Evolutionary conservation across 768 basidiomycete species (phyloP).

Genomic region (Mycena kentingensis): DNA sequence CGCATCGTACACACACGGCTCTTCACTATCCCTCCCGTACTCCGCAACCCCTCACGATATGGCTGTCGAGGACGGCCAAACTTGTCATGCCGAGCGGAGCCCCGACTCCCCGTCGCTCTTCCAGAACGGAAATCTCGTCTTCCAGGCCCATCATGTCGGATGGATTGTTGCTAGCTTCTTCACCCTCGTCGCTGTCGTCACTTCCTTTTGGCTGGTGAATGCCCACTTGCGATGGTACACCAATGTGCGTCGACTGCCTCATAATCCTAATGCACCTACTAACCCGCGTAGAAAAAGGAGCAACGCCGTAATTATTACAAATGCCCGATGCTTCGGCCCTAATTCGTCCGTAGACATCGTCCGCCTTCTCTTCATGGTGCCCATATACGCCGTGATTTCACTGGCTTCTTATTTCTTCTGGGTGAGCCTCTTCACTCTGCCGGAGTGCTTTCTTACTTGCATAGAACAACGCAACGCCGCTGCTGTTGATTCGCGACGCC

Average conservation of each 20-base stretch:
- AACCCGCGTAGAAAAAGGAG: conserved; percentile 56
- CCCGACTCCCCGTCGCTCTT: conserved; percentile 55
- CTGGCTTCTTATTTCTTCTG: conserved; percentile 72
- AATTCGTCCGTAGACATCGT: conserved; percentile 54
- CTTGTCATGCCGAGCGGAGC: conserved; percentile 45
- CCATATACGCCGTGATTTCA: conserved; percentile 70
- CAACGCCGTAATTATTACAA: conserved; percentile 55
- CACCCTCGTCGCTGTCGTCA: conserved; percentile 52
- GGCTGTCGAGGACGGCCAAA: too few species aligned
- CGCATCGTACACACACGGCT: too few species aligned
- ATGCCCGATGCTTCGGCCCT: background rate
- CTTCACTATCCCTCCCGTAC: too few species aligned
- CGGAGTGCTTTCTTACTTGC: background rate
- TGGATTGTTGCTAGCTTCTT: conserved; percentile 52
- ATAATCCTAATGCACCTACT: background rate
- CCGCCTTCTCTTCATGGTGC: conserved; percentile 77
- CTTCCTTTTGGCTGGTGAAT: conserved; percentile 74
- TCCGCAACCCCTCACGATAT: too few species aligned
- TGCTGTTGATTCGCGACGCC: conserved; percentile 69
- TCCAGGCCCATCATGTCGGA: conserved; percentile 66
- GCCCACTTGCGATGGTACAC: conserved; percentile 76
- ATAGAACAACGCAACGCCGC: conserved; percentile 67
- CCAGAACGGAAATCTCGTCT: conserved; percentile 59
- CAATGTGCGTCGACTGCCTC: conserved; percentile 46
- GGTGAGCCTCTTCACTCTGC: conserved; percentile 40